Evolutionary conservation across 208 protist species (phyloP).

Genomic region (Crithidia thermophila): DNA sequence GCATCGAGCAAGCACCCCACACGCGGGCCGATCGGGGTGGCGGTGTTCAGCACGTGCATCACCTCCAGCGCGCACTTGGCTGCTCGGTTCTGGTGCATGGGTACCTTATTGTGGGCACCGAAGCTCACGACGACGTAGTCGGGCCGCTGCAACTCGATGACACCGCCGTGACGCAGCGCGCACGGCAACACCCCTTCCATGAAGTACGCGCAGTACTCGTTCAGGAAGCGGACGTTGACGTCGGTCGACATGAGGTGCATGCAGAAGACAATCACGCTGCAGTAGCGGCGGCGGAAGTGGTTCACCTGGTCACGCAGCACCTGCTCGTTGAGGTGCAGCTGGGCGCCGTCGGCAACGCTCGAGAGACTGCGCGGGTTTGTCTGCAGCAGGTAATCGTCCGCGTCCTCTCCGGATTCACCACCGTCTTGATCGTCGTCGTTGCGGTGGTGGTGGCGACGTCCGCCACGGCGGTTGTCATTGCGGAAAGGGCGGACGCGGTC

Average conservation of each 20-base stretch:
- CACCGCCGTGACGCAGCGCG: conserved; percentile 35
- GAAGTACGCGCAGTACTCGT: conserved; percentile 37
- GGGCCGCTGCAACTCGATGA: conserved; percentile 41
- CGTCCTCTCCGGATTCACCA: not conserved
- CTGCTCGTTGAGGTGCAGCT: conserved; percentile 40
- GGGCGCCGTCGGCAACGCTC: not conserved
- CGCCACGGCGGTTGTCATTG: too few relatives aligned
- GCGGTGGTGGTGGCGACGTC: too few relatives aligned
- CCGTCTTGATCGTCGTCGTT: too few relatives aligned
- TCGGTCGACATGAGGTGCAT: conserved; percentile 43
- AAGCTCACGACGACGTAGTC: conserved; percentile 54
- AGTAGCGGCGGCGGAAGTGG: conserved; percentile 53
- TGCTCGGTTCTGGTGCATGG: conserved; percentile 63
- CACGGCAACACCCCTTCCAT: conserved; percentile 45
- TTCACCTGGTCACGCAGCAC: conserved; percentile 46
- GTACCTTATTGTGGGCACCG: conserved; percentile 49
- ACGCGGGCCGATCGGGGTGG: conserved; percentile 34
- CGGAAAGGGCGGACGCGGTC: too few relatives aligned
- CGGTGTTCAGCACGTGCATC: conserved; percentile 29
- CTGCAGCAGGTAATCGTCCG: not conserved
- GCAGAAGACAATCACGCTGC: conserved; percentile 38
- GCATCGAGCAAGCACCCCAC: conserved; percentile 58
- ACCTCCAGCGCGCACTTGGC: conserved; percentile 56
- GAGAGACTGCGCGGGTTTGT: not conserved
- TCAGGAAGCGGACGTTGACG: conserved; percentile 26